Evolutionary conservation across 2,329 filamentous ascomycete genomes (phyloP), one percentile per base, ranked within the genome.

Genomic region (Dendrostoma leiphaemia): DNA sequence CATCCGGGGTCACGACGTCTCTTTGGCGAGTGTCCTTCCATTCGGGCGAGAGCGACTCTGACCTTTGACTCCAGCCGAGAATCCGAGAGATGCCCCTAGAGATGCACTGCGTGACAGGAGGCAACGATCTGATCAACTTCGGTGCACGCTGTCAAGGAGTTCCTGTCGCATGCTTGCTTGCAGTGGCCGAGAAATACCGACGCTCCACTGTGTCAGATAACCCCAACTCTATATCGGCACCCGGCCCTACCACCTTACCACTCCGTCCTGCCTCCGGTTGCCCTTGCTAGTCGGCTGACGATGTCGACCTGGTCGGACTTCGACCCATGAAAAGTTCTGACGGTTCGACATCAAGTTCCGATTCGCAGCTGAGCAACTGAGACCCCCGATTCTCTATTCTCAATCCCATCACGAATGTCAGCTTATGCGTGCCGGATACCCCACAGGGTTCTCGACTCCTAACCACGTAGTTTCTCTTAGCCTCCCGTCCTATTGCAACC

Each of bases 391-490:
- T 31, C 31, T 19, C 48, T 17, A 31, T 35, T 19, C 32, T 54
- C 44, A 24, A 23, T 46, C 28, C 26, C 34, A 28, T 45, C 28
- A 32, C 43, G 12, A 38, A 34, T 35, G 47, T 51, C 38, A 51
- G 48, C 48, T 43, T 44, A 44, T 45, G 50, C 44, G 21, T 35
- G 37, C 46, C 52, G 56, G 38, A 51, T 13, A 49, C 44, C 35
- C 48, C 55, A 55, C 43, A 47, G 31, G n/a, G 29, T 23, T 41
- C 38, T 43, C 51, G 26, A 48, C 43, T 58, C 48, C 56, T 55
- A 26, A 43, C 48, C 50, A 35, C 29, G 10, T 45, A 44, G 32
- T 48, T 51, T 43, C 29, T 41, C 37, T 47, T 50, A 48, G 56
- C 52, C 56, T 52, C 56, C 4, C 10, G 17, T 6, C 24, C 29